Evolutionary conservation across 1,284 basidiomycete species (phyloP).

Genomic region (Ustilago xerochloae): DNA sequence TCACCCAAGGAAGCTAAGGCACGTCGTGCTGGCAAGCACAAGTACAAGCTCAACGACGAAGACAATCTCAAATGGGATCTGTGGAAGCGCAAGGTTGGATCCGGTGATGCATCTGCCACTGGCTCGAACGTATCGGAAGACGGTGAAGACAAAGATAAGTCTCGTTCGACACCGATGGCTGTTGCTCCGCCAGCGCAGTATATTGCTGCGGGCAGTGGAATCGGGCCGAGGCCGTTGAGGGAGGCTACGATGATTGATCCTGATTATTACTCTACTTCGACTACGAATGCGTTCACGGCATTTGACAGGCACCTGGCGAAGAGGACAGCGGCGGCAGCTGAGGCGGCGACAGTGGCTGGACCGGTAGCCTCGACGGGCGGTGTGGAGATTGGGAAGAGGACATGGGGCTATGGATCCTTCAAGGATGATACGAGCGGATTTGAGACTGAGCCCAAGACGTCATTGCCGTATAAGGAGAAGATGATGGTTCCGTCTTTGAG

Average conservation of each 20-base stretch:
- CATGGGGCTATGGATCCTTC: constrained; percentile 49
- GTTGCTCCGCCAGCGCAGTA: constrained; percentile 43
- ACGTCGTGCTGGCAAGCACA: constrained; percentile 41
- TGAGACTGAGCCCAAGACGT: constrained; percentile 66
- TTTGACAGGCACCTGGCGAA: constrained; percentile 35
- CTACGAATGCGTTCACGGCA: constrained; percentile 20
- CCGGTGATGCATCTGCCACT: neutral
- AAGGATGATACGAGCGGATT: constrained; percentile 49
- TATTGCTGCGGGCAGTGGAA: constrained; percentile 41
- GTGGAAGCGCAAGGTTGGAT: constrained; percentile 47
- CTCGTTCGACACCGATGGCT: constrained; percentile 45
- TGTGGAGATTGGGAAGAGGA: constrained; percentile 33
- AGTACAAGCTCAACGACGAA: constrained; percentile 53
- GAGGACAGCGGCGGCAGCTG: constrained; percentile 1
- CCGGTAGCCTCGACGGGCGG: constrained; percentile 12
- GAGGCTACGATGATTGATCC: constrained; percentile 45
- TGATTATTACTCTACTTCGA: constrained; percentile 15
- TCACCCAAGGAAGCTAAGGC: constrained; percentile 41
- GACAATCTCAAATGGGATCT: constrained; percentile 55
- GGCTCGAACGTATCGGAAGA: neutral
- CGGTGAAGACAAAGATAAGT: constrained; percentile 8
- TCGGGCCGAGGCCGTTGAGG: constrained; percentile 40
- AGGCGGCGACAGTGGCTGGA: no score
- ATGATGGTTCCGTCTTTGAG: constrained; percentile 64
- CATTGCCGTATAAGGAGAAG: constrained; percentile 64